Evolutionary conservation across 805 yeast genomes (phyloP).

Genomic region (Metschnikowia lochheadii): DNA sequence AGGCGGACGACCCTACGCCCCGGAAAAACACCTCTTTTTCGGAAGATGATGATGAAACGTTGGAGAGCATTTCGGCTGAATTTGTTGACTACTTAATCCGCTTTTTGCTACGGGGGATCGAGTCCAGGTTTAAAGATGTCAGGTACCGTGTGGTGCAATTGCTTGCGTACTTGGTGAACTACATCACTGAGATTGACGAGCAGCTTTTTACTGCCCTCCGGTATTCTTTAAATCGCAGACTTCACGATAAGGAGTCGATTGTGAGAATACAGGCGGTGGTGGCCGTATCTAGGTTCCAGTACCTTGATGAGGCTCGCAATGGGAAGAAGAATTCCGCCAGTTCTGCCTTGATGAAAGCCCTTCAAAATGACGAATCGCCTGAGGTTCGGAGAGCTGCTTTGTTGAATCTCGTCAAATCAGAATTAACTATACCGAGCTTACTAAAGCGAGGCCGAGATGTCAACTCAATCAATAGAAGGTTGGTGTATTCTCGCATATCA

Average conservation of each 20-base stretch:
- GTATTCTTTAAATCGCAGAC: constrained; percentile 56
- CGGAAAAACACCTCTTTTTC: constrained; percentile 5
- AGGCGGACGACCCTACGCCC: constrained; percentile 19
- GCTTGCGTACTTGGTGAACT: constrained; percentile 64
- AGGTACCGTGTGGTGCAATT: constrained; percentile 77
- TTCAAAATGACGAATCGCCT: constrained; percentile 76
- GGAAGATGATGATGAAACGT: constrained; percentile 38
- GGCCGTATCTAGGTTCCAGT: constrained; percentile 74
- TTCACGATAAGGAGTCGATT: constrained; percentile 69
- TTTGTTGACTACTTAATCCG: constrained; percentile 60
- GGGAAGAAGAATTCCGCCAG: constrained; percentile 17
- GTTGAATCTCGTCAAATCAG: constrained; percentile 58
- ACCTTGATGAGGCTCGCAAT: constrained; percentile 26
- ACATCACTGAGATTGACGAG: constrained; percentile 71
- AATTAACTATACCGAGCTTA: constrained; percentile 50
- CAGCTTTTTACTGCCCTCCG: constrained; percentile 62
- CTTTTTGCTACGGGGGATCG: constrained; percentile 73
- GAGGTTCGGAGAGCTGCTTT: constrained; percentile 88
- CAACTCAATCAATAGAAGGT: constrained; percentile 65
- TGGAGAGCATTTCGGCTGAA: constrained; percentile 37
- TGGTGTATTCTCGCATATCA: constrained; percentile 64
- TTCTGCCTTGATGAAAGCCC: constrained; percentile 38
- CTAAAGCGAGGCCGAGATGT: constrained; percentile 82
- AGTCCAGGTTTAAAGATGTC: constrained; percentile 71
- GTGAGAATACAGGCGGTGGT: constrained; percentile 84